Conservation (phyloP, 139 green algal species). For the Nannochloris sp. region DNA sequence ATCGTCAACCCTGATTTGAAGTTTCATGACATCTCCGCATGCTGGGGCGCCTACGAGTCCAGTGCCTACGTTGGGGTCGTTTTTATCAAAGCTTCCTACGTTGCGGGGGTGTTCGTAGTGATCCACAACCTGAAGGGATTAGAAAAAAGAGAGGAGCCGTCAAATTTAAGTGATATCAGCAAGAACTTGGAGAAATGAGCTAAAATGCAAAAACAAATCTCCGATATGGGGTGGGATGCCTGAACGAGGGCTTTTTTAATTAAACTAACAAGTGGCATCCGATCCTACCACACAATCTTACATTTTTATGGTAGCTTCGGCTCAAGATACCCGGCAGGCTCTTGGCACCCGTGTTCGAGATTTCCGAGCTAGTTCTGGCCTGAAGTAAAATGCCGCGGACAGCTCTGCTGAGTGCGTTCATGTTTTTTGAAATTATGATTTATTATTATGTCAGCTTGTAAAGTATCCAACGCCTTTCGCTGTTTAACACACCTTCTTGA, state of each 20-base stretch:
- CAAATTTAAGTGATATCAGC: neutral
- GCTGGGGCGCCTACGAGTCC: constrained; percentile 84
- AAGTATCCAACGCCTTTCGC: neutral
- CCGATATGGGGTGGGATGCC: too few species aligned
- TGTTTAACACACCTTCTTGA: neutral
- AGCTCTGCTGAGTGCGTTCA: neutral
- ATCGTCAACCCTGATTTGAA: constrained; percentile 92
- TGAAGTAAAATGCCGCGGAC: neutral
- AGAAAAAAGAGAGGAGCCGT: too few species aligned
- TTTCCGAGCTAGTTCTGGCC: neutral
- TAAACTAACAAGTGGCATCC: neutral
- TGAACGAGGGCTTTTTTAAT: too few species aligned
- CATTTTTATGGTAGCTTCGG: constrained; percentile 71
- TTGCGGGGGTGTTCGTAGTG: constrained; percentile 97
- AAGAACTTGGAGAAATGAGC: too few species aligned
- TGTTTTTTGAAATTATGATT: neutral
- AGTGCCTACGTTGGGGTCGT: constrained; percentile 81
- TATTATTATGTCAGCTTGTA: neutral
- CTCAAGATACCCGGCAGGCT: too few species aligned
- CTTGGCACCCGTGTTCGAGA: neutral
- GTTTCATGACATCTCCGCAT: constrained; percentile 99
- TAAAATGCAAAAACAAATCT: too few species aligned
- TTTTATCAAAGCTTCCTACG: constrained; percentile 95
- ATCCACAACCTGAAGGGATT: constrained; percentile 77
- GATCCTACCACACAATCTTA: constrained; percentile 11